These are phyloP conservation scores for Mucor plumbeus DNA, from an alignment of 371 early-diverging fungal genomes.

Conservation along the genomic window DNA sequence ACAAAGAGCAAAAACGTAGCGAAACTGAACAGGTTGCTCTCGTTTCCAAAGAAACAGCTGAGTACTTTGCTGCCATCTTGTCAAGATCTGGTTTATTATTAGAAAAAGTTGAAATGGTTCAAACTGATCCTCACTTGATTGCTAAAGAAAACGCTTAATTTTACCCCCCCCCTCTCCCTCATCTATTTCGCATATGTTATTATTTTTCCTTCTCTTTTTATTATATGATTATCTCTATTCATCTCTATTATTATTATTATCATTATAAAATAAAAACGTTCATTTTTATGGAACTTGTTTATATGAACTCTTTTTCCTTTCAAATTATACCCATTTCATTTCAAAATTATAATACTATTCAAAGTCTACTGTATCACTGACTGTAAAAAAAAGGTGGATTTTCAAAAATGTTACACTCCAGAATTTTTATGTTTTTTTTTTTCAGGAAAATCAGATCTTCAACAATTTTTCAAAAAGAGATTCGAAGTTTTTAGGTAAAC, in stretches of 20 bases:
- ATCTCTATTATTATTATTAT: neutral
- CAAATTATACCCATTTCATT: too few species aligned
- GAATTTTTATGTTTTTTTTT: too few species aligned
- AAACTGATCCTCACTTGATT: slow-evolving; percentile 27
- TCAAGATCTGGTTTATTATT: slow-evolving; percentile 46
- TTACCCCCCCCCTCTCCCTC: neutral
- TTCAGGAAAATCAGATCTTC: too few species aligned
- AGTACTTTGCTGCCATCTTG: slow-evolving; percentile 69
- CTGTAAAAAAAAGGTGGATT: too few species aligned
- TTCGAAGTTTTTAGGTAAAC: too few species aligned
- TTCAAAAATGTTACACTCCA: too few species aligned
- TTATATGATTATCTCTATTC: slow-evolving; percentile 7
- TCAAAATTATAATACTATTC: too few species aligned
- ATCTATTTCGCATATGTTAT: neutral
- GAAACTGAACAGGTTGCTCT: slow-evolving; percentile 63
- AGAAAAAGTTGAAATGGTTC: slow-evolving; percentile 47
- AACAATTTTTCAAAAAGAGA: too few species aligned
- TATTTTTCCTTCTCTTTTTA: neutral
- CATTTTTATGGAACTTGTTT: too few species aligned
- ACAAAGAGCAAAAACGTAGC: slow-evolving; percentile 70
- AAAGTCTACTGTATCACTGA: too few species aligned
- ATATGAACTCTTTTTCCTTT: too few species aligned
- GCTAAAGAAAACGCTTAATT: slow-evolving; percentile 9
- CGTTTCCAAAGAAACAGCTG: slow-evolving; percentile 68
- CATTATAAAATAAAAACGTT: neutral